A percentile compares a stretch with the other conserved stretches of the same genome.
phyloP scores from a whole-genome alignment of 352 stramenopile species.

The Phytopythium vexans region DNA sequence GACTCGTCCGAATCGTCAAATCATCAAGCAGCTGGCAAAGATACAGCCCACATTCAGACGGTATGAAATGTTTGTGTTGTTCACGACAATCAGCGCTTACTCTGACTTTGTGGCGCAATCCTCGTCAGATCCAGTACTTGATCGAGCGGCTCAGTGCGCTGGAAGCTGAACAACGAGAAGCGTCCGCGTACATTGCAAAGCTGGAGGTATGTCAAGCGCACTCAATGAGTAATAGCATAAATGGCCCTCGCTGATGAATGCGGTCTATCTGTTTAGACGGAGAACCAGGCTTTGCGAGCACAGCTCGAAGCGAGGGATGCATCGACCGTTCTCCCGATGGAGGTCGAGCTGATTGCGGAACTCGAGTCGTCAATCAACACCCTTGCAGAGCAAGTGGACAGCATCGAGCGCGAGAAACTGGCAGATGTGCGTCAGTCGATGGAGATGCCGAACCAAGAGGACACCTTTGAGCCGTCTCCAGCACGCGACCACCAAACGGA shows the following conservation, averaged over 20 bases:
- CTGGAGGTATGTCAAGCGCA: conserved; percentile 32
- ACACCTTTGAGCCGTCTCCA: too few species aligned
- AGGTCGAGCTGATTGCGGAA: conserved; percentile 42
- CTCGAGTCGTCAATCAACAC: conserved; percentile 44
- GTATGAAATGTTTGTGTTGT: conserved; percentile 9
- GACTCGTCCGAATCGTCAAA: too few species aligned
- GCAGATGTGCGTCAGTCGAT: neutral
- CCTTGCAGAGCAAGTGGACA: conserved; percentile 39
- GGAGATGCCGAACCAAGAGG: too few species aligned
- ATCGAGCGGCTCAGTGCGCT: conserved; percentile 47
- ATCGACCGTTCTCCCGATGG: conserved; percentile 22
- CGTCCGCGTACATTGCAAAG: conserved; percentile 24
- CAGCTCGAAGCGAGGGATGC: conserved; percentile 18
- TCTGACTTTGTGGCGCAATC: conserved; percentile 2
- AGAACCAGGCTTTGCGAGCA: conserved; percentile 33
- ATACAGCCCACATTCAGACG: conserved; percentile 37
- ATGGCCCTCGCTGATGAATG: neutral
- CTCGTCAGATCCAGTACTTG: conserved; percentile 50
- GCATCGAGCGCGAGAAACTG: conserved; percentile 31
- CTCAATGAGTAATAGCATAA: neutral
- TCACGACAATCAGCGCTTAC: conserved; percentile 2
- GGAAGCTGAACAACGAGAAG: conserved; percentile 40
- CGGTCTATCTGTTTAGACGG: conserved; percentile 12
- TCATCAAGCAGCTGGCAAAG: conserved; percentile 3
- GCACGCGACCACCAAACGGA: too few species aligned